These are phyloP conservation scores for Aspergillus hortae DNA, from an alignment of 2,329 filamentous ascomycete genomes.

Conservation along the genomic window DNA sequence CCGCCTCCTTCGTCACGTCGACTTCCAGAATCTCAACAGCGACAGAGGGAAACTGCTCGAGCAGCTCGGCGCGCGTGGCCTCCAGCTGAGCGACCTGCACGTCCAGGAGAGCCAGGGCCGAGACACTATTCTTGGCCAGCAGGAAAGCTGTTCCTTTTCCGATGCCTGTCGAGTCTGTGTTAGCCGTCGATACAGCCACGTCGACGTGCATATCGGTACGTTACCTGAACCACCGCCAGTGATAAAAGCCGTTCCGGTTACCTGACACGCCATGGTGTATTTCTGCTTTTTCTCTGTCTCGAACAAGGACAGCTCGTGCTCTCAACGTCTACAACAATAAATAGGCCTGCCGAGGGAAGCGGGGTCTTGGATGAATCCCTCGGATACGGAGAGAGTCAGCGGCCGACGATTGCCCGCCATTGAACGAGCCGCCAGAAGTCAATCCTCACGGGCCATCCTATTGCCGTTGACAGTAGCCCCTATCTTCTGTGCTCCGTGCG, in stretches of 20 bases:
- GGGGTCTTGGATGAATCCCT: no score
- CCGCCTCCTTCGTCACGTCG: slow-evolving; percentile 45
- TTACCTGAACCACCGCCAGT: slow-evolving; percentile 24
- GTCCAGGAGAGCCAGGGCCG: slow-evolving; percentile 50
- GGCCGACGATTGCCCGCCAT: no score
- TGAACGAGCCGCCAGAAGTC: no score
- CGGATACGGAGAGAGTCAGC: no score
- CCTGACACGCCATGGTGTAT: slow-evolving; percentile 11
- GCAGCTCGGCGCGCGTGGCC: slow-evolving; percentile 25
- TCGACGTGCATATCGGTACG: neutral
- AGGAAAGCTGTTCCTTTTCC: slow-evolving; percentile 49
- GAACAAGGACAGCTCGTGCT: no score
- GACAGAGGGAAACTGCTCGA: slow-evolving; percentile 37
- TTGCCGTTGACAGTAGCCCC: no score
- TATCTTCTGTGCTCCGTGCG: no score
- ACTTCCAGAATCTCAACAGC: slow-evolving; percentile 41
- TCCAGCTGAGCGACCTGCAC: slow-evolving; percentile 41
- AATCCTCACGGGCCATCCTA: no score
- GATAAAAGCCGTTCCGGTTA: slow-evolving; percentile 27
- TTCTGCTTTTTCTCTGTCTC: neutral
- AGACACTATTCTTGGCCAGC: slow-evolving; percentile 49
- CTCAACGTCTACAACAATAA: no score
- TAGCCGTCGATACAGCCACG: neutral
- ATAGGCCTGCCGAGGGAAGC: no score
- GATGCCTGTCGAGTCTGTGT: slow-evolving; percentile 42